A percentile compares a stretch with the other conserved stretches of the same genome.
phyloP scores from a whole-genome alignment of 352 stramenopile genomes.

The Globisporangium irregulare region DNA sequence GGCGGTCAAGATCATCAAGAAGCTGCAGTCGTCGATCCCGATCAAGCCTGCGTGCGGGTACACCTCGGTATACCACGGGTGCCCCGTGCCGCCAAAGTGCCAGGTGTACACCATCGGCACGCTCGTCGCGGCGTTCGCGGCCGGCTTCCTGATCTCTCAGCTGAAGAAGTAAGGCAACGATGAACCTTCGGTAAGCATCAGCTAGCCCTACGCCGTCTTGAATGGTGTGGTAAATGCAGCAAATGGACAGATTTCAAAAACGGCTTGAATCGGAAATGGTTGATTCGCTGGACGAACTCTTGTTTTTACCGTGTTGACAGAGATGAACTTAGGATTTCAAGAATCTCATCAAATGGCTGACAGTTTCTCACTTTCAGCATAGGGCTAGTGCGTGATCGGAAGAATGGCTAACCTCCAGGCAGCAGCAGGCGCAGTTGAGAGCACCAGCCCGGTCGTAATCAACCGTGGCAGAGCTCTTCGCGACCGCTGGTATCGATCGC shows the following conservation, averaged over 20 bases:
- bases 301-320: not conserved
- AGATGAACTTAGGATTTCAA: not conserved
- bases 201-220: not conserved
- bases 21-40: constrained; percentile 47
- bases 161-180: constrained; percentile 41
- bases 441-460: not conserved
- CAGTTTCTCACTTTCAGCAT: not conserved
- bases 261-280: not conserved
- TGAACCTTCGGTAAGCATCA: not conserved
- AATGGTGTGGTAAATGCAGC: constrained; percentile 1
- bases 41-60: constrained; percentile 47
- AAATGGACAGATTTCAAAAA: not conserved
- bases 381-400: not conserved
- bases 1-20: constrained; percentile 54
- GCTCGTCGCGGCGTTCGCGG: constrained; percentile 54
- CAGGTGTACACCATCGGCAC: constrained; percentile 64
- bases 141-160: constrained; percentile 49
- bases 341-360: not conserved
- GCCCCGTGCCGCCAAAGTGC: constrained; percentile 65
- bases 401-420: not conserved
- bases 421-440: not conserved
- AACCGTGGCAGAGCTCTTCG: constrained; percentile 5
- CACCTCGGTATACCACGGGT: constrained; percentile 43
- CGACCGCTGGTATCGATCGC: not conserved
- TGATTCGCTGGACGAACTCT: not conserved